Evolutionary conservation across 192 early-diverging fungal species (phyloP).

Genomic region (Backusella circina): DNA sequence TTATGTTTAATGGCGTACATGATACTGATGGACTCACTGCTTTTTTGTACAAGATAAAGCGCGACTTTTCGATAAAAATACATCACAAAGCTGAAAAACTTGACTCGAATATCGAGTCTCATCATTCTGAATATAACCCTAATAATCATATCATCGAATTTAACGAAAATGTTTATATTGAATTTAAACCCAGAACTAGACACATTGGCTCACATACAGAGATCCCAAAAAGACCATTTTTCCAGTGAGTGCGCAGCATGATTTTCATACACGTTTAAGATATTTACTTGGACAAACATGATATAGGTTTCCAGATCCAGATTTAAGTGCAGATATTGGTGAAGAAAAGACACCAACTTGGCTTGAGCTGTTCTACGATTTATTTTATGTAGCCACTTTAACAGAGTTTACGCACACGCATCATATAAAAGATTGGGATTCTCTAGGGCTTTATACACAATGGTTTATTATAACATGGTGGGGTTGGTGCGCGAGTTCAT

Average conservation of each 20-base stretch:
- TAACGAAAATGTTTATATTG: conserved; percentile 28
- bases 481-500: conserved; percentile 42
- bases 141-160: conserved; percentile 22
- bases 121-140: neutral
- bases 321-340: conserved; percentile 35
- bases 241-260: conserved; percentile 2
- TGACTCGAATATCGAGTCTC: neutral
- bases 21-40: conserved; percentile 29
- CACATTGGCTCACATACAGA: neutral
- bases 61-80: conserved; percentile 34
- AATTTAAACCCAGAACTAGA: conserved; percentile 25
- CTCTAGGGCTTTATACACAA: conserved; percentile 37
- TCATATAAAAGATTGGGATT: conserved; percentile 37
- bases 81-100: conserved; percentile 22
- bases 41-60: conserved; percentile 24
- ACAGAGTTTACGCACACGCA: conserved; percentile 47
- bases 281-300: neutral
- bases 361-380: conserved; percentile 48
- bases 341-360: conserved; percentile 30
- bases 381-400: conserved; percentile 47
- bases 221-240: conserved; percentile 21
- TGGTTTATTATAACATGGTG: conserved; percentile 53
- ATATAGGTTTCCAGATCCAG: conserved; percentile 24
- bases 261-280: neutral
- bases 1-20: conserved; percentile 28